Evolutionary conservation across 768 basidiomycete genomes (phyloP).

Genomic region (Gloeopeniophorella convolvens): DNA sequence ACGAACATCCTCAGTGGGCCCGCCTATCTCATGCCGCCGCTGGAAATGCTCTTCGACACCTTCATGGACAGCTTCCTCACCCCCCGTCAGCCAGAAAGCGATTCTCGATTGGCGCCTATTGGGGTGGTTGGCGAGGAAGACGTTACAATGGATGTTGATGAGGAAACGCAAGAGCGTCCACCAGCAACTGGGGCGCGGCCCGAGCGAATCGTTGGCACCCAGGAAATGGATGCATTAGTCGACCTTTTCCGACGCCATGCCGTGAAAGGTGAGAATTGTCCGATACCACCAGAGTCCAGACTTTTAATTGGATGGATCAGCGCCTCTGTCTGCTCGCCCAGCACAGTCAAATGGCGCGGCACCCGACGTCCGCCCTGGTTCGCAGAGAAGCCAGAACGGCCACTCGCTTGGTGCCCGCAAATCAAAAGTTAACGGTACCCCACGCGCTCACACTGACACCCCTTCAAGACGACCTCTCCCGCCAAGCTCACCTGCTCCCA

Average conservation of each 20-base stretch:
- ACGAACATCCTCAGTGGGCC: conserved; percentile 56
- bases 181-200: conserved; percentile 24
- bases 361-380: conserved; percentile 1
- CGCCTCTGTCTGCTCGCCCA: background rate
- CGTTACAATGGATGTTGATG: conserved; percentile 24
- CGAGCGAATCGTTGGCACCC: conserved; percentile 37
- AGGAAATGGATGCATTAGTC: conserved; percentile 54
- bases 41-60: conserved; percentile 64
- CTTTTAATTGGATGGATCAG: conserved; percentile 2
- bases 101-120: conserved; percentile 16
- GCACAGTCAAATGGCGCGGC: background rate
- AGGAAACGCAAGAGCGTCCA: conserved; percentile 15
- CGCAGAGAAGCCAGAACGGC: conserved; percentile 10
- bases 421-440: conserved; percentile 7
- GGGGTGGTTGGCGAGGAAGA: conserved; percentile 28
- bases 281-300: background rate
- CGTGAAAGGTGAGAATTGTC: conserved; percentile 31
- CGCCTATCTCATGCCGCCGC: conserved; percentile 69
- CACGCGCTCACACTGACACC: background rate
- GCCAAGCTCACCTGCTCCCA: background rate
- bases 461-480: conserved; percentile 3
- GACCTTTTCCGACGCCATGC: conserved; percentile 55
- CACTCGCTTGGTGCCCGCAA: conserved; percentile 1
- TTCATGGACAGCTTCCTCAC: conserved; percentile 46
- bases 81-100: conserved; percentile 23